These are phyloP conservation scores for Protomyces inundatus DNA, from an alignment of 1,139 yeast species.

Conservation along the genomic window DNA sequence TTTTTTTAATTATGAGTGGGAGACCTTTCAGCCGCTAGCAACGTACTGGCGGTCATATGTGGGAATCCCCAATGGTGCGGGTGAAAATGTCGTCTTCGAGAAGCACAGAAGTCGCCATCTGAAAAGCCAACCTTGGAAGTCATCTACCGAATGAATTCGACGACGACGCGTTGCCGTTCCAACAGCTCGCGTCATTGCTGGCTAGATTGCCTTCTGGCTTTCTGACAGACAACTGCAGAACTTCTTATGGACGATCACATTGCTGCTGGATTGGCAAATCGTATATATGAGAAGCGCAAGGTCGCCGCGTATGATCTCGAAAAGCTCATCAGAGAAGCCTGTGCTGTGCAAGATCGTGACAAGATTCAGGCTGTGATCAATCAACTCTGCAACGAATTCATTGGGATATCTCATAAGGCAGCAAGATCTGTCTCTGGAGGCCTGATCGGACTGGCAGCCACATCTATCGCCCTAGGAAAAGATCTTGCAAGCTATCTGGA, in stretches of 20 bases:
- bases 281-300: slow-evolving; percentile 88
- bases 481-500: slow-evolving; percentile 58
- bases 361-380: slow-evolving; percentile 64
- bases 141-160: too few relatives aligned
- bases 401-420: slow-evolving; percentile 52
- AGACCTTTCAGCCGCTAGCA: too few relatives aligned
- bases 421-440: slow-evolving; percentile 75
- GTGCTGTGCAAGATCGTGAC: slow-evolving; percentile 36
- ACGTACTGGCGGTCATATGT: too few relatives aligned
- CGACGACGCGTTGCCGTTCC: too few relatives aligned
- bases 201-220: too few relatives aligned
- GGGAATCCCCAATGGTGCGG: too few relatives aligned
- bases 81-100: too few relatives aligned
- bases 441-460: slow-evolving; percentile 68
- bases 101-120: too few relatives aligned
- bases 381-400: slow-evolving; percentile 59
- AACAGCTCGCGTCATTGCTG: too few relatives aligned
- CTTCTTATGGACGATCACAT: slow-evolving; percentile 11
- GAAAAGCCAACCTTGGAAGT: too few relatives aligned
- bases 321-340: slow-evolving; percentile 27
- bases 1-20: too few relatives aligned
- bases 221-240: too few relatives aligned
- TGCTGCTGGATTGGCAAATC: slow-evolving; percentile 72
- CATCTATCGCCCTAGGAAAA: slow-evolving; percentile 70
- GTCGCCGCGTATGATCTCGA: slow-evolving; percentile 91